Evolutionary conservation across 108 stramenopile species (phyloP).

Genomic region (Schizochytrium sp.): DNA sequence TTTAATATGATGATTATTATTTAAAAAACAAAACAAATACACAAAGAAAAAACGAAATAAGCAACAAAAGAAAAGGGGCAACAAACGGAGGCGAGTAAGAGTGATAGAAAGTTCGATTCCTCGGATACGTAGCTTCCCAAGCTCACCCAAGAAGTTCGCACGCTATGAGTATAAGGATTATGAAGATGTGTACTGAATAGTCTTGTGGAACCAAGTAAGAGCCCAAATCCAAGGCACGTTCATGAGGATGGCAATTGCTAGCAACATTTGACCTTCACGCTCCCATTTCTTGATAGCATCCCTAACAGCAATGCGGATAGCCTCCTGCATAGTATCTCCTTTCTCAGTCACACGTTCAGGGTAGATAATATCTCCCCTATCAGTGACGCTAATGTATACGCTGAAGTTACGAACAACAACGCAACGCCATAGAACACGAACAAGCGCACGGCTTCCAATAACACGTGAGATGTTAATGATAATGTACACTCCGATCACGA

Average conservation of each 20-base stretch:
- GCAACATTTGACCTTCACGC: background rate
- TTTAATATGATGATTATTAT: no score
- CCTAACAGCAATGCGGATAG: constrained; percentile 2
- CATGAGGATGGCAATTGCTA: constrained; percentile 5
- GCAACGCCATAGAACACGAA: constrained; percentile 15
- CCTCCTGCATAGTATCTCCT: constrained; percentile 56
- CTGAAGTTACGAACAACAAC: background rate
- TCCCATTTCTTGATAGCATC: constrained; percentile 29
- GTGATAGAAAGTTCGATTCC: no score
- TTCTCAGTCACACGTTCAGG: constrained; percentile 35
- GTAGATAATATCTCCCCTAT: constrained; percentile 18
- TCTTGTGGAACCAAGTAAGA: background rate
- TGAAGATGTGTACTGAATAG: background rate
- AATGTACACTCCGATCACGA: background rate
- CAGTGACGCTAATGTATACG: constrained; percentile 9
- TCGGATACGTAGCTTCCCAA: no score
- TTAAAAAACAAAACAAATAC: no score
- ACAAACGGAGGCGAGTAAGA: no score
- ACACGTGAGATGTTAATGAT: constrained; percentile 18
- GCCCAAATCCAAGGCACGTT: constrained; percentile 51
- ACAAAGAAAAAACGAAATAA: no score
- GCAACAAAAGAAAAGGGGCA: no score
- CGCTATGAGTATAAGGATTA: no score
- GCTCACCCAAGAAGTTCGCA: no score
- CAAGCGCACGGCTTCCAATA: background rate